Base-by-base conservation (phyloP, 495 filamentous ascomycete genomes). In the Lasiosphaeria hispida region DNA sequence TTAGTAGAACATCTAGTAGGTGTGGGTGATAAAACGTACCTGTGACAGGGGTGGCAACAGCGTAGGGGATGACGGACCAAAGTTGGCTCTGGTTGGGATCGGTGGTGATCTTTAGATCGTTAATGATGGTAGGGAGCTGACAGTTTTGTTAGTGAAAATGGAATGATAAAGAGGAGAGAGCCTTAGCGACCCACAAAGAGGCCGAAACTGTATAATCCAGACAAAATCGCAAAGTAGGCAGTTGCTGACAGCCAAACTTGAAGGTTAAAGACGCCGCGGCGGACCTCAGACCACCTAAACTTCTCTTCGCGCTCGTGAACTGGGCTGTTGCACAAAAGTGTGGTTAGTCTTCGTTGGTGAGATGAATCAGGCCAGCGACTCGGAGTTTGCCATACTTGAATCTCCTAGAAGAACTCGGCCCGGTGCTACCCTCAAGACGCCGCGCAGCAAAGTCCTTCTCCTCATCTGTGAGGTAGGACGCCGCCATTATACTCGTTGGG, bases 61-160 rank as follows among this genome's bases (percentile, higher is more conserved):
- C 84, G 61, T 87, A 89, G 0, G 86, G 85, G 2, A 86, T 86
- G 5, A 89, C 83, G 4, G 85, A 84, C 69, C 87, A 80, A 0
- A 89, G 75, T 57, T 90, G 87, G 3, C 83, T 82, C 61, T 86
- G 67, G 36, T 85, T 82, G 14, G 83, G 69, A 7, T 81, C 78
- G 62, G 83, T 88, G 9, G 85, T 59, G 53, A 69, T 59, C 9
- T 85, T 83, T 11, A 89, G 68, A 11, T 80, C 80, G 48, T 80
- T 77, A 69, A 89, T 84, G 59, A 89, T 89, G 6, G 85, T 86
- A 0, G 85, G 85, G 42, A 91, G 71, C 66, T 91, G 85, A 9
- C 61, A 81, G 17, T 18, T 15, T 52, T 14, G 2, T 15, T 15
- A n/a, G 11, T 17, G 5, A 23, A 30, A 30, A 30, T n/a, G 5